Evolutionary conservation across 208 protist species (phyloP), one percentile per base, ranked within the genome.

Genomic region (Strigomonas galati): DNA sequence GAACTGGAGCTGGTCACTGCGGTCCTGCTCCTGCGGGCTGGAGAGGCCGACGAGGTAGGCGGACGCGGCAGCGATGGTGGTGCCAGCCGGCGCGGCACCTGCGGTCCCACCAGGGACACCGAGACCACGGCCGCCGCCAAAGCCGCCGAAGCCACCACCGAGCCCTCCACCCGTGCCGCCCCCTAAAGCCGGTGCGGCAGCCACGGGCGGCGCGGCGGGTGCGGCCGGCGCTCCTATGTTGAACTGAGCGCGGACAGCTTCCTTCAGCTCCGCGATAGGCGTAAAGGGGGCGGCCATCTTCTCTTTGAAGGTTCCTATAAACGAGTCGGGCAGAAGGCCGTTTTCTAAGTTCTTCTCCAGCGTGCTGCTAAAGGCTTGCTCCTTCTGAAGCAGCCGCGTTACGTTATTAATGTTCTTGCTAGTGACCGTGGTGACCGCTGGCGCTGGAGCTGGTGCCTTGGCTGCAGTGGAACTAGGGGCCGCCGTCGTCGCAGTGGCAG

Each of bases 11-110:
- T 27, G 61, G 46, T 32, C 60, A 59, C 6, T 55, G 71, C 37
- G 71, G 54, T 77, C 61, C 43, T 72, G 71, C 66, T 71, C 60
- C 48, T 65, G 19, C 2, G 49, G 28, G 31, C 52, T 21, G 15
- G 23, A 44, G n/a, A 69, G 24, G 32, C 58, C 52, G 21, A 54
- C 52, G 21, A 62, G 21, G 54, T 40, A 44, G 54, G 62, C 37
- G 43, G 46, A 64, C 30, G 35, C 26, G 71, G 35, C 12, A 52
- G 23, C 26, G 62, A 57, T 57, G 65, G 30, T 57, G 56, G 56
- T 27, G 65, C 46, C 23, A 44, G 66, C 51, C 69, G 73, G 35
- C 54, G 59, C 52, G 44, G 21, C 40, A 55, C 43, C 62, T 40
- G 30, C 40, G 14, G 10, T 15, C 40, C 10, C 40, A 9, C 12